Evolutionary conservation across 345 rosid species (phyloP).

Genomic region (Arabis hirsuta): DNA sequence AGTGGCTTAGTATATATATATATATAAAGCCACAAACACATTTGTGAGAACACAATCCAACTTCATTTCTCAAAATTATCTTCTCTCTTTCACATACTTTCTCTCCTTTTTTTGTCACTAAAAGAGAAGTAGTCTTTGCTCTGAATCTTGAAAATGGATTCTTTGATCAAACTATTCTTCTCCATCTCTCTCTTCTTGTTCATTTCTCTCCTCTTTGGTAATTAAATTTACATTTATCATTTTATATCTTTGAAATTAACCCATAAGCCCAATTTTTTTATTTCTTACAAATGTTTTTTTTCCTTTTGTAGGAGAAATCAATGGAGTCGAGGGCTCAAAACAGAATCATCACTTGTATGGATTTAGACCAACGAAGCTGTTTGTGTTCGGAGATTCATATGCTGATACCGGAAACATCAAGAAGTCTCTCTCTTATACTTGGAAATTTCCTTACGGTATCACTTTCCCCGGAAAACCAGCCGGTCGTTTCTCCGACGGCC

Average conservation of each 20-base stretch:
- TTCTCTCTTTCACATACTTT: conserved; percentile 11
- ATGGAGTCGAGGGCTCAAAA: conserved; percentile 29
- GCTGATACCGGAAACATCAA: conserved; percentile 67
- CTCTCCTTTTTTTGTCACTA: conserved; percentile 1
- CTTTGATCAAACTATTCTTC: conserved; percentile 37
- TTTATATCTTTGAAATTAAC: not conserved
- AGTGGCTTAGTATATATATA: conserved; percentile 30
- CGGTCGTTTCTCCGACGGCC: conserved; percentile 73
- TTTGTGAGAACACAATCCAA: conserved; percentile 13
- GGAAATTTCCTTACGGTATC: conserved; percentile 67
- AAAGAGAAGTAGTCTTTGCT: conserved; percentile 23
- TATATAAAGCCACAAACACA: conserved; percentile 33
- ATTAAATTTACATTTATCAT: not conserved
- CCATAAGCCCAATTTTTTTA: not conserved
- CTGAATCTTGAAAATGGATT: conserved; percentile 42
- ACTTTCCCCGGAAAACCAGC: conserved; percentile 66
- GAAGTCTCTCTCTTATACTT: conserved; percentile 46
- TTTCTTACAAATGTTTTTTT: too few species aligned
- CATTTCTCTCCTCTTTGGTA: conserved; percentile 28
- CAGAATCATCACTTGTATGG: conserved; percentile 35
- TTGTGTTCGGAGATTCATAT: conserved; percentile 72
- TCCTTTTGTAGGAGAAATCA: conserved; percentile 35
- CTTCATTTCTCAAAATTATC: conserved; percentile 19
- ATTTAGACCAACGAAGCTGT: conserved; percentile 52
- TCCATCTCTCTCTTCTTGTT: conserved; percentile 21